Evolutionary conservation across 306 rosid species (phyloP).

Genomic region (Trichosanthes cucumerina): DNA sequence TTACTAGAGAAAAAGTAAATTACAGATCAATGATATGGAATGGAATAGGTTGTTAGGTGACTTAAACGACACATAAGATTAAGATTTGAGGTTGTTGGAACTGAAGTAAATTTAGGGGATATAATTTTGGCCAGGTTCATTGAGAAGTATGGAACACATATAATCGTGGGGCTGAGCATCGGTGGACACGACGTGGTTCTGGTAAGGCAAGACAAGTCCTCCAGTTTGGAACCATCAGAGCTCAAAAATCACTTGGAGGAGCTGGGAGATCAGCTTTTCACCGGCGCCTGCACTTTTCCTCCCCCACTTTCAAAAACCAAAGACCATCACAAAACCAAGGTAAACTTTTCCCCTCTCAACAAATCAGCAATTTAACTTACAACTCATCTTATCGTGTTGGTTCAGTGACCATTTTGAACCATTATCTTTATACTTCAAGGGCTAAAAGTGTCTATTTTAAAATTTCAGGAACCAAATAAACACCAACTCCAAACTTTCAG

Average conservation of each 20-base stretch:
- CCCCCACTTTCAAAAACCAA: conserved; percentile 37
- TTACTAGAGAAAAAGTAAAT: too few species aligned
- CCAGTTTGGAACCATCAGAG: conserved; percentile 47
- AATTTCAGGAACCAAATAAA: too few species aligned
- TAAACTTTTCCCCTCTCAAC: background rate
- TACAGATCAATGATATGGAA: too few species aligned
- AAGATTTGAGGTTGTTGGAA: background rate
- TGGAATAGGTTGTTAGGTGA: too few species aligned
- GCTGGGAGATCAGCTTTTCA: conserved; percentile 82
- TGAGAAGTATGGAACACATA: conserved; percentile 80
- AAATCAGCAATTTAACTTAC: too few species aligned
- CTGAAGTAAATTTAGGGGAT: background rate
- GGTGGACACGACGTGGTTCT: conserved; percentile 69
- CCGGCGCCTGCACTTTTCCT: conserved; percentile 64
- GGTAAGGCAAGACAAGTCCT: conserved; percentile 68
- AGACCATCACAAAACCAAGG: conserved; percentile 55
- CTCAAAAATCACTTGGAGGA: conserved; percentile 62
- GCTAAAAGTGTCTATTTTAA: too few species aligned
- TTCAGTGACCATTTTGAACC: too few species aligned
- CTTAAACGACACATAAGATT: background rate
- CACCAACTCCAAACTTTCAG: too few species aligned
- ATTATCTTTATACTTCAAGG: too few species aligned
- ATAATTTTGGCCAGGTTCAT: conserved; percentile 47
- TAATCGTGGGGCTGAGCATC: conserved; percentile 75
- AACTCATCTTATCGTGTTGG: too few species aligned